phyloP scores from a whole-genome alignment of 139 green algal genomes.

The Spirogloea muscicola region DNA sequence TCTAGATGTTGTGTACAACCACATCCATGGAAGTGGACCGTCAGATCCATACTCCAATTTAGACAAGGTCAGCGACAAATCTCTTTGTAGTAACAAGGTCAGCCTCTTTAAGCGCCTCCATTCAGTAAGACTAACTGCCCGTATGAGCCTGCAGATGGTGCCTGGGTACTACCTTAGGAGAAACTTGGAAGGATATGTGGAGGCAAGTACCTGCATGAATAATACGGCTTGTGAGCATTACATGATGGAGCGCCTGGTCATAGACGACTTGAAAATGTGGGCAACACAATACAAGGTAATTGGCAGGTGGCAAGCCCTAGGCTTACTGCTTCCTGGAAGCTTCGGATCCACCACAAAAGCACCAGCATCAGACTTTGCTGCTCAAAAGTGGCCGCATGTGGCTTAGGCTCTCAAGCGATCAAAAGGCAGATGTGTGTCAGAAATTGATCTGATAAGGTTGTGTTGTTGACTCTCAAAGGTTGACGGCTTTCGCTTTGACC shows the following conservation, averaged over 20 bases:
- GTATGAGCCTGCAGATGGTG: too few species aligned
- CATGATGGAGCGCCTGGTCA: conserved; percentile 79
- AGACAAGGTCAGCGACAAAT: conserved; percentile 66
- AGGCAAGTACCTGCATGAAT: conserved; percentile 77
- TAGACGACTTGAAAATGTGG: conserved; percentile 85
- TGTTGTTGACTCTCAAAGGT: too few species aligned
- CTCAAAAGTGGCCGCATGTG: too few species aligned
- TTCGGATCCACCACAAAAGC: too few species aligned
- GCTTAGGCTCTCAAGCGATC: too few species aligned
- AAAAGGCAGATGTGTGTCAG: too few species aligned
- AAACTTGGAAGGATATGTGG: conserved; percentile 59
- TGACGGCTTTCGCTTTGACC: conserved; percentile 78
- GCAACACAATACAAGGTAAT: conserved; percentile 66
- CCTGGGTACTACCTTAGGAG: conserved; percentile 85
- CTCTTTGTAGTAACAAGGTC: too few species aligned
- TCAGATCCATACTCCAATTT: conserved; percentile 53
- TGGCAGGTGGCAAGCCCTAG: neutral
- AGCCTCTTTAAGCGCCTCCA: too few species aligned
- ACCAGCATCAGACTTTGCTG: too few species aligned
- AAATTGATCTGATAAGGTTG: too few species aligned
- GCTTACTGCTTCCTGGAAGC: neutral
- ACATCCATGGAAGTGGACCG: conserved; percentile 60
- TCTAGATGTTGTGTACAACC: conserved; percentile 91
- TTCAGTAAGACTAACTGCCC: too few species aligned
- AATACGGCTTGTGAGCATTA: conserved; percentile 83